Evolutionary conservation across 495 filamentous ascomycete genomes (phyloP).

Genomic region (Xylaria curta): DNA sequence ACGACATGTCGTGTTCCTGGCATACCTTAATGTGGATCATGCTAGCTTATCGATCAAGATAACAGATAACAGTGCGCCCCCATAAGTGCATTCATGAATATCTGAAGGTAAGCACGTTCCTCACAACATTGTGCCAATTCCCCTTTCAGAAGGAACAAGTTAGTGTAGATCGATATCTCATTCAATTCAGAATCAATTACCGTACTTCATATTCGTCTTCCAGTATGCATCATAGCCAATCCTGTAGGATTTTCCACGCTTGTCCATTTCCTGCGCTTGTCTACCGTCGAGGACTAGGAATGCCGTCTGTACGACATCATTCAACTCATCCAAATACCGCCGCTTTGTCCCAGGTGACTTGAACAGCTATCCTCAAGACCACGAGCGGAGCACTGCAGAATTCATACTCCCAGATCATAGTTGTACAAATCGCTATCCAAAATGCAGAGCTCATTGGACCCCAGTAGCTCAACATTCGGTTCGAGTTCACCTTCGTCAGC

Average conservation of each 20-base stretch:
- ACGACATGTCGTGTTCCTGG: conserved; percentile 11
- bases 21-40: background rate
- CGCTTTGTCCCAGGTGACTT: background rate
- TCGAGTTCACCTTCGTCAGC: background rate
- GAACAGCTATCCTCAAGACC: background rate
- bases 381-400: background rate
- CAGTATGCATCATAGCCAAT: background rate
- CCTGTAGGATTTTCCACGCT: background rate
- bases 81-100: background rate
- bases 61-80: too few species aligned
- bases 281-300: background rate
- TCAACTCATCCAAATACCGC: background rate
- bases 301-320: background rate
- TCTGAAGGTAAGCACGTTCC: background rate
- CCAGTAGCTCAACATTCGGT: background rate
- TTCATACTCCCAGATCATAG: background rate
- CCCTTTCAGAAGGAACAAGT: background rate
- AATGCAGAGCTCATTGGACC: conserved; percentile 2
- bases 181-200: background rate
- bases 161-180: background rate
- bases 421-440: background rate
- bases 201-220: background rate
- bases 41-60: too few species aligned
- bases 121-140: background rate
- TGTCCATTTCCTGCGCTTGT: background rate